Evolutionary conservation across 805 yeast genomes (phyloP).

Genomic region (Metschnikowia koreensis): DNA sequence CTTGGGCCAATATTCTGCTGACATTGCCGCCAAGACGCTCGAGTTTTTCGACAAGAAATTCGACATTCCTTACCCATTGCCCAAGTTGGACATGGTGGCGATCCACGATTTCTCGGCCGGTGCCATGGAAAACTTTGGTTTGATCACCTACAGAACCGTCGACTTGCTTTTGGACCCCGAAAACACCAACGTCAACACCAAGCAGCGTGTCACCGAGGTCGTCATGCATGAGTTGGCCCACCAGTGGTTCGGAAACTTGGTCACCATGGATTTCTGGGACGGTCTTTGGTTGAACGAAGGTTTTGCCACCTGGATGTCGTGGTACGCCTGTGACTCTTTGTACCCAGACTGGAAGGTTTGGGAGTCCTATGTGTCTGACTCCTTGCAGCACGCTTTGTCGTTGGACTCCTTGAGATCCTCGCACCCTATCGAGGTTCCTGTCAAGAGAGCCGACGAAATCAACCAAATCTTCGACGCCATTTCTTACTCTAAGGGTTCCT

Average conservation of each 20-base stretch:
- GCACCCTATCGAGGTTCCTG: constrained; percentile 84
- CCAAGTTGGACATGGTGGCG: constrained; percentile 79
- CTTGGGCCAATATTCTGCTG: constrained; percentile 71
- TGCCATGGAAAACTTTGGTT: constrained; percentile 88
- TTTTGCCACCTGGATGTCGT: constrained; percentile 88
- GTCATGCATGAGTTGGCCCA: constrained; percentile 89
- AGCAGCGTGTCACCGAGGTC: constrained; percentile 78
- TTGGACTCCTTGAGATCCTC: constrained; percentile 80
- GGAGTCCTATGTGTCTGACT: constrained; percentile 77
- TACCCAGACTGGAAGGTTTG: constrained; percentile 86
- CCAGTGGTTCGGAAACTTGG: constrained; percentile 90
- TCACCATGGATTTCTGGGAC: constrained; percentile 93
- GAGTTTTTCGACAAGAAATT: constrained; percentile 70
- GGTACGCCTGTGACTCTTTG: constrained; percentile 75
- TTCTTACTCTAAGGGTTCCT: constrained; percentile 79
- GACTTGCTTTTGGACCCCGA: constrained; percentile 72
- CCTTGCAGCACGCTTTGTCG: constrained; percentile 69
- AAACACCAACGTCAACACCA: constrained; percentile 59
- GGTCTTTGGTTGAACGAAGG: constrained; percentile 89
- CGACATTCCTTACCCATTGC: constrained; percentile 74
- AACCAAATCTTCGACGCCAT: constrained; percentile 85
- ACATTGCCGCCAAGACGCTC: constrained; percentile 71
- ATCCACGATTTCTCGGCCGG: constrained; percentile 83
- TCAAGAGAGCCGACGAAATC: constrained; percentile 72
- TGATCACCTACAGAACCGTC: constrained; percentile 75